Conservation (phyloP, 169 alveolate species). For the Plasmodium sp. region DNA sequence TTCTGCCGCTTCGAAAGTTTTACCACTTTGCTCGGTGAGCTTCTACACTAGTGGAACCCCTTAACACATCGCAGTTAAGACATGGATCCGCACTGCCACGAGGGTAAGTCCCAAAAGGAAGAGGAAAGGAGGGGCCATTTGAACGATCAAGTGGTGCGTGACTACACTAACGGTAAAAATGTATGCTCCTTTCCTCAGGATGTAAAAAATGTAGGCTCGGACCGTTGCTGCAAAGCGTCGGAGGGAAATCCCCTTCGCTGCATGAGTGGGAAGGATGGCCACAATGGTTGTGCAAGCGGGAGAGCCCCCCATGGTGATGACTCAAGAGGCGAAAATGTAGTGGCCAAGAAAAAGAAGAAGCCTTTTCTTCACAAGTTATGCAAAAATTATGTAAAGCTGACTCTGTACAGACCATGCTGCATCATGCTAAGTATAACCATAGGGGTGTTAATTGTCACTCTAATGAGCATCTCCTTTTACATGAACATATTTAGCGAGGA, state of each 20-base stretch:
- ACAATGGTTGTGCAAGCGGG: background rate
- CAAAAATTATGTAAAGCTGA: conserved; percentile 17
- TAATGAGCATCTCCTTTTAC: conserved; percentile 18
- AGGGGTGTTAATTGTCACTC: background rate
- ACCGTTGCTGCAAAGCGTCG: background rate
- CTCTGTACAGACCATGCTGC: background rate
- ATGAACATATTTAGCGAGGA: background rate
- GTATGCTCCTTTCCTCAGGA: background rate
- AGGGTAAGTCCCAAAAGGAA: background rate
- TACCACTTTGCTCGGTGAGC: background rate
- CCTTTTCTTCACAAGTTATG: conserved; percentile 16
- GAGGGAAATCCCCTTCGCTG: background rate
- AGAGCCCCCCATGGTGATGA: background rate
- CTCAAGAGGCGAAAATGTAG: background rate
- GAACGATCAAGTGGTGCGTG: background rate
- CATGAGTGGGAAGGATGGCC: background rate
- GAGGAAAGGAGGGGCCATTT: background rate
- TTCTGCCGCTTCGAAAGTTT: background rate
- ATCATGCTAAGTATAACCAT: conserved; percentile 13
- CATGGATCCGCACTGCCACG: background rate
- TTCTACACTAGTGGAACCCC: background rate
- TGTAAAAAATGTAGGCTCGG: background rate
- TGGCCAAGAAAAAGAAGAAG: background rate
- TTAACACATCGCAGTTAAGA: background rate
- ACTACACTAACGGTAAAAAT: background rate